Evolutionary conservation across 495 filamentous ascomycete genomes (phyloP), one percentile per base, ranked within the genome.

Genomic region (Penicillium ucsense): DNA sequence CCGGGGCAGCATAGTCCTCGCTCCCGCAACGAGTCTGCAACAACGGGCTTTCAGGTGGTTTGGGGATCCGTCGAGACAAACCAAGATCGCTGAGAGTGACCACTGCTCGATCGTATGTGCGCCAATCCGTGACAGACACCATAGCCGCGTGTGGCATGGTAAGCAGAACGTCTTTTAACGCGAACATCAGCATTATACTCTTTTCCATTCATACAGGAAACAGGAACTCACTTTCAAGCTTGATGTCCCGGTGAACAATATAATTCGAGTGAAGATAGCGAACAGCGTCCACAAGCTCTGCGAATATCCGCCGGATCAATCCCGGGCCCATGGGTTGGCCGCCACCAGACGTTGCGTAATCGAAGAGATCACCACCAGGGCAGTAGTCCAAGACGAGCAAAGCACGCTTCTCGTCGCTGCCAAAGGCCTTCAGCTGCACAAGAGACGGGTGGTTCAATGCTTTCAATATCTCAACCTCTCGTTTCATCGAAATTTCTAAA

Each of bases 201-300:
- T 32, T 7, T 2, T 2, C 3, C 0, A 5, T 9, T 4, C 9
- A 9, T 28, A 27, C 11, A 38, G 9, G 20, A 20, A 20, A 20
- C 1, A 1, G 20, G 20, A 20, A 71, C 85, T 68, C 74, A 95
- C 90, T 98, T 70, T 98, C 92, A 41, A 98, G 80, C 66, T 98
- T 98, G 59, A 98, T 94, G 66, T 98, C 92, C 29, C 92, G 81
- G 60, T 98, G 92, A 37, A 95, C 91, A 52, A 98, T 95, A 55
- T 77, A 85, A 56, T 86, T 63, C 31, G 73, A 71, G 66, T 98
- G 92, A 31, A 98, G 72, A 73, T 96, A 94, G 28, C 75, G 77
- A 31, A 95, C 81, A 3, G 94, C 94, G 48, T 77, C 77, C 11
- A 95, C 83, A 50, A 96, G 62, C 62, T 98, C 92, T 8, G 89